A percentile compares a stretch with the other conserved stretches of the same genome.
These are phyloP conservation scores for Russula emetica DNA, from an alignment of 768 basidiomycete species.

Conservation along the genomic window DNA sequence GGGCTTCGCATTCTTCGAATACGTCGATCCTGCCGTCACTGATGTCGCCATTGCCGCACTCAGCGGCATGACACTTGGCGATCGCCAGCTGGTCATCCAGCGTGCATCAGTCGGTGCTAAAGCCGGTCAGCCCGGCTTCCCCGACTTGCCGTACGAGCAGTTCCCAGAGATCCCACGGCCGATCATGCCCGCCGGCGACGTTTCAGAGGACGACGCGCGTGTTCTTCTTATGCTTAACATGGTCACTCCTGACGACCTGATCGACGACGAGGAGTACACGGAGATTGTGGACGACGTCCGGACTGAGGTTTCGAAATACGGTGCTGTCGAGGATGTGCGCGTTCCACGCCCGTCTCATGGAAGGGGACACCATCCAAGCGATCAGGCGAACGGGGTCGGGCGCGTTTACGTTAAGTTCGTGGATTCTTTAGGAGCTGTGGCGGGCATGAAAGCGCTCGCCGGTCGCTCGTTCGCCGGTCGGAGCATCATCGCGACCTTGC, in stretches of 20 bases:
- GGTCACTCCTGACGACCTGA: conserved; percentile 90
- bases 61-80: conserved; percentile 97
- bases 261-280: conserved; percentile 86
- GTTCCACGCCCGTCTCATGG: conserved; percentile 76
- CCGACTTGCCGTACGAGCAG: conserved; percentile 68
- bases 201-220: conserved; percentile 49
- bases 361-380: conserved; percentile 33
- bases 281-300: conserved; percentile 94
- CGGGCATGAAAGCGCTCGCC: conserved; percentile 81
- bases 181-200: conserved; percentile 81
- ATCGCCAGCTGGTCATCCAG: conserved; percentile 92
- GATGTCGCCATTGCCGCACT: conserved; percentile 95
- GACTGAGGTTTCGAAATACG: conserved; percentile 81
- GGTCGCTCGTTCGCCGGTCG: conserved; percentile 84
- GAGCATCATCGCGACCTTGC: conserved; percentile 80
- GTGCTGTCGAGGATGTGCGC: conserved; percentile 75
- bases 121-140: conserved; percentile 59
- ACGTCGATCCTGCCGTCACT: conserved; percentile 82
- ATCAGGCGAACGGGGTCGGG: conserved; percentile 91
- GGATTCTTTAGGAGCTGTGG: conserved; percentile 55
- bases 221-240: conserved; percentile 98
- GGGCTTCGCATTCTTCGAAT: conserved; percentile 99
- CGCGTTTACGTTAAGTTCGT: conserved; percentile 91
- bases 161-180: conserved; percentile 83
- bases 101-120: conserved; percentile 93